A percentile compares a stretch with the other conserved stretches of the same genome.
Conservation (phyloP, 2,329 filamentous ascomycete species). For the Neophaeococcomyces mojaviensis region DNA sequence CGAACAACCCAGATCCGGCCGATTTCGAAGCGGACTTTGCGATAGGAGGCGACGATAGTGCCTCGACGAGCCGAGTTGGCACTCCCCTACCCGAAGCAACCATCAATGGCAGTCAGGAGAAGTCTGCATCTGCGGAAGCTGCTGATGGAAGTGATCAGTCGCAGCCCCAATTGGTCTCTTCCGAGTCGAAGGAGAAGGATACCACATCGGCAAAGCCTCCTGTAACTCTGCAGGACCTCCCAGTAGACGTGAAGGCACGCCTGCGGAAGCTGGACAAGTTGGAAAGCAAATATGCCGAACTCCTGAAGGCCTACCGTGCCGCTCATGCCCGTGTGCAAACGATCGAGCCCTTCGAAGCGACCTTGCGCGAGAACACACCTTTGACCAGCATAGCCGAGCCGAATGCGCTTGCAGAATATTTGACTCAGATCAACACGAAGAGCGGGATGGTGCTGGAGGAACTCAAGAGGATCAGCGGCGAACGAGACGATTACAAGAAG, state of each 20-base stretch:
- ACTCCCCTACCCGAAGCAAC: conserved; percentile 48
- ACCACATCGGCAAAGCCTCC: conserved; percentile 23
- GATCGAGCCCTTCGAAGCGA: conserved; percentile 89
- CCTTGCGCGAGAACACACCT: conserved; percentile 85
- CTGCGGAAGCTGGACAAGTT: conserved; percentile 84
- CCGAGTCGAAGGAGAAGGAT: conserved; percentile 20
- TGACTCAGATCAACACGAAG: conserved; percentile 77
- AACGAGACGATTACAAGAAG: conserved; percentile 73
- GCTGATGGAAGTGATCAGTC: conserved; percentile 16
- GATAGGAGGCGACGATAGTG: conserved; percentile 67
- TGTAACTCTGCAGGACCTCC: conserved; percentile 46
- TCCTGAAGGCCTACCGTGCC: conserved; percentile 83
- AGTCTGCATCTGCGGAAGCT: conserved; percentile 11
- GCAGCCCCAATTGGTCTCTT: conserved; percentile 20
- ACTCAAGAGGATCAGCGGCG: conserved; percentile 73
- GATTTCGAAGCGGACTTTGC: conserved; percentile 83
- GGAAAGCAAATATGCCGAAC: conserved; percentile 78
- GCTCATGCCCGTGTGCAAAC: conserved; percentile 79
- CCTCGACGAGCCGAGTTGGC: conserved; percentile 50
- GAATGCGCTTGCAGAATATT: conserved; percentile 75
- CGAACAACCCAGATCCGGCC: conserved; percentile 62
- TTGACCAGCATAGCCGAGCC: conserved; percentile 83
- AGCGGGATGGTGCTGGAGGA: conserved; percentile 92
- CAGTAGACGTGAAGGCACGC: conserved; percentile 66
- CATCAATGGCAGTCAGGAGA: conserved; percentile 10